Base-by-base conservation (phyloP, 2,329 filamentous ascomycete genomes). In the Diplocarpon mali region DNA sequence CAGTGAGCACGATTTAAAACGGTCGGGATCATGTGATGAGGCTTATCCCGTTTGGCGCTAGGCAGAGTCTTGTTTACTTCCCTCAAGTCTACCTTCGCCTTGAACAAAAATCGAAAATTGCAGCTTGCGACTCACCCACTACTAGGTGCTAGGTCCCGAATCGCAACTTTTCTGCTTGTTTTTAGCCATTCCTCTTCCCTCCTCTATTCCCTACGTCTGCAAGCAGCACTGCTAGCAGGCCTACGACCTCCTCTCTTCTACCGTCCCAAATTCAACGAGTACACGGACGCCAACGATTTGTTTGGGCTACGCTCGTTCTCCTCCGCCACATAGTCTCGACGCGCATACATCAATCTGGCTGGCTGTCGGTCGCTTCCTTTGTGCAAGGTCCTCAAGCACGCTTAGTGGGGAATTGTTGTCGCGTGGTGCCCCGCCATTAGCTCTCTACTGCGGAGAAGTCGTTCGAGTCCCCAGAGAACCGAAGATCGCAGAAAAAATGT, bases 371-470 rank as follows among this genome's bases (percentile, higher is more conserved):
- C 20, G 20, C 20, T 24, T 24, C 35, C 9, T 3, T 27, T 38
- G 16, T 15, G 20, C 35, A 32, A 31, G 13, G 4, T 27, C 10
- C 15, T 14, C 2, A 20, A 29, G 12, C 10, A 14, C 16, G 14
- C 7, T 38, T 15, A 8, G 27, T n/a, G 16, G 14, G n/a, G 4
- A 24, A 35, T 15, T 40, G 28, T 15, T 31, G 34, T 46, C 45
- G 48, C 46, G 46, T 48, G 43, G 36, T 45, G 28, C 49, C 47
- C 50, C 50, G 38, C 50, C 37, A 50, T 43, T 28, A 38, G 44
- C 44, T 45, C 17, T 31, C 10, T 14, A 14, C 9, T 32, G 30
- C 30, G 30, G 15, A 29, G 20, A 14, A 24, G 8, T 24, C 20
- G 20, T 4, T 4, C 20, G 7, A 24, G 20, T 24, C 20, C 20